Evolutionary conservation across 2,329 filamentous ascomycete species (phyloP), one percentile per base, ranked within the genome.

Genomic region (Trichoderma afroharzianum): DNA sequence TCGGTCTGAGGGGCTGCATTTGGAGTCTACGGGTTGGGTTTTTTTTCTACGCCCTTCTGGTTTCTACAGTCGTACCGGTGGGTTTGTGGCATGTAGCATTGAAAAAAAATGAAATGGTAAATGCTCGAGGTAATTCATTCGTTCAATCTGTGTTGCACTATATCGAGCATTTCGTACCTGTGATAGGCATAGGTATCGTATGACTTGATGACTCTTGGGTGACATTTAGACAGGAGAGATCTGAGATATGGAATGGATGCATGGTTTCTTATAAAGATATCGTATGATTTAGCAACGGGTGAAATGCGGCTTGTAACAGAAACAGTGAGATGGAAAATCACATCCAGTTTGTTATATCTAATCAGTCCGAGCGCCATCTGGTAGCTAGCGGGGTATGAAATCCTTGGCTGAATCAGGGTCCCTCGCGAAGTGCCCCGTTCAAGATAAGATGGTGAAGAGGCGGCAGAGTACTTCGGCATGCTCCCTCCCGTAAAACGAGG

Each of bases 391-490:
- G 71, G 74, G 73, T 74, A 82, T 80, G 80, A 81, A 81, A 83
- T 82, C 79, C 81, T 76, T 63, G 72, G 72, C 83, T 87, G 85
- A 88, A 90, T 91, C 88, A 88, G 88, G 87, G 85, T 80, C 80
- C 81, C 85, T 88, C 88, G 90, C 88, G 90, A 78, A 90, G 88
- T 91, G 88, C 85, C 86, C 43, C 43, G 43, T 50, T 50, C 43
- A 50, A 50, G 43, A 50, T 50, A 50, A 50, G 43, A 4, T 50
- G n/a, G 7, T 50, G 9, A 50, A 50, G 68, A 36, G 79, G 87
- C 85, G 87, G 87, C 86, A 82, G 84, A 83, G 88, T 88, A 91
- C 90, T 73, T 90, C 88, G 88, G 83, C 89, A 90, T 85, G 83
- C 84, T 84, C 84, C 86, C 84, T 36, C 14, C 33, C 33, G 83